These are phyloP conservation scores for Fusarium tuaranense DNA, from an alignment of 2,329 filamentous ascomycete genomes.

Conservation along the genomic window DNA sequence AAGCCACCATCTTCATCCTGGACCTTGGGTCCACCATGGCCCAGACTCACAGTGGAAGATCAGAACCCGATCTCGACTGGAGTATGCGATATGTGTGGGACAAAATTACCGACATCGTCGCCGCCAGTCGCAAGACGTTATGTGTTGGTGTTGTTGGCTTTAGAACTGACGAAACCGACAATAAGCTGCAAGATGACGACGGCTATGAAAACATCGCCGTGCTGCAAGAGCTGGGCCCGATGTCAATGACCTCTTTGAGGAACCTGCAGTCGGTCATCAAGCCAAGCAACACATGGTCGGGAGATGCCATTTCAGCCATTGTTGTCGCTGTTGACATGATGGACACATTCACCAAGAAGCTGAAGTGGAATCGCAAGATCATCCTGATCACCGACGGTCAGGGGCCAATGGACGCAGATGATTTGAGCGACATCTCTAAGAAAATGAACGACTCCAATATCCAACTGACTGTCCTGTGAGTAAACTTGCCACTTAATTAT, in stretches of 20 bases:
- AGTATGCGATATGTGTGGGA: constrained; percentile 95
- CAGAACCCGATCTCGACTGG: constrained; percentile 87
- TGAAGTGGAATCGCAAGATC: constrained; percentile 85
- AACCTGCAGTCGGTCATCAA: constrained; percentile 72
- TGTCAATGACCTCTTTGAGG: constrained; percentile 76
- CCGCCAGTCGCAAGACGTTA: constrained; percentile 74
- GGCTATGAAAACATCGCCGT: constrained; percentile 87
- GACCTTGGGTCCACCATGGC: constrained; percentile 91
- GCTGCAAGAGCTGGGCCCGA: constrained; percentile 73
- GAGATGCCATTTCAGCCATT: constrained; percentile 90
- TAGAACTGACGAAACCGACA: constrained; percentile 81
- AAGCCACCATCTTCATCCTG: constrained; percentile 91
- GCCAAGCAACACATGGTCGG: constrained; percentile 74
- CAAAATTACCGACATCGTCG: constrained; percentile 78
- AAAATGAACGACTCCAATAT: constrained; percentile 84
- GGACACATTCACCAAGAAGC: constrained; percentile 78
- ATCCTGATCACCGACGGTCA: constrained; percentile 87
- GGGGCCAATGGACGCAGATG: constrained; percentile 78
- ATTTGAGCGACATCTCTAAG: constrained; percentile 74
- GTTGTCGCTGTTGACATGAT: constrained; percentile 92
- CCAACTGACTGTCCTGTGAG: constrained; percentile 82
- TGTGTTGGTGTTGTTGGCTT: constrained; percentile 85
- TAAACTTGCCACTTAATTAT: constrained; percentile 33
- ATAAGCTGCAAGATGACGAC: constrained; percentile 74
- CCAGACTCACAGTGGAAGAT: constrained; percentile 75